Evolutionary conservation across 306 rosid genomes (phyloP).

Genomic region (Castanea crenata): DNA sequence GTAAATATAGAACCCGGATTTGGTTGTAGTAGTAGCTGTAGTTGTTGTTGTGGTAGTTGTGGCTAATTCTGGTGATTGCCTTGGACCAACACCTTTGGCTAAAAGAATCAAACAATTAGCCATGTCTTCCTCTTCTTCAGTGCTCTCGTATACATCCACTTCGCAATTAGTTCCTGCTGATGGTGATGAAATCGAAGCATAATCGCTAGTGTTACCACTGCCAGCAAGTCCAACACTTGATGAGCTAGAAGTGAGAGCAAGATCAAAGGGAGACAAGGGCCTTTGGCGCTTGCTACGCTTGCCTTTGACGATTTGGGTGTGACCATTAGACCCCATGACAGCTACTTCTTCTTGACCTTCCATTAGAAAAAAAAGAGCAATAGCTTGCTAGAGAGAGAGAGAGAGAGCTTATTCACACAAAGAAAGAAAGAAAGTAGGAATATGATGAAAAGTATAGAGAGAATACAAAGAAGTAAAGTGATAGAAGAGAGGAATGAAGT

Average conservation of each 20-base stretch:
- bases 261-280: conserved; percentile 33
- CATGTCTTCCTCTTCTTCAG: conserved; percentile 90
- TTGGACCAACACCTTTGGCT: conserved; percentile 59
- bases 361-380: conserved; percentile 17
- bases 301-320: conserved; percentile 36
- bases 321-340: conserved; percentile 21
- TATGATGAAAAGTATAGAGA: conserved; percentile 3
- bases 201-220: conserved; percentile 1
- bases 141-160: conserved; percentile 32
- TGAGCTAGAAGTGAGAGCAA: conserved; percentile 46
- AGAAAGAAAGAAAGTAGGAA: background rate
- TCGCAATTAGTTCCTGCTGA: conserved; percentile 5
- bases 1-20: conserved; percentile 40
- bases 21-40: background rate
- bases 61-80: too few species aligned
- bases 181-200: conserved; percentile 46
- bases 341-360: conserved; percentile 37
- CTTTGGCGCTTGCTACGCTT: conserved; percentile 65
- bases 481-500: conserved; percentile 11
- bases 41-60: too few species aligned
- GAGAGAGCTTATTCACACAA: too few species aligned
- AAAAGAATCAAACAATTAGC: conserved; percentile 87
- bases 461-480: background rate
- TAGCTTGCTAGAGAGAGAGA: too few species aligned
- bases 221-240: conserved; percentile 20